A percentile compares a stretch with the other conserved stretches of the same genome.
These are phyloP conservation scores for Daldinia loculata DNA, from an alignment of 495 filamentous ascomycete species.

Conservation along the genomic window DNA sequence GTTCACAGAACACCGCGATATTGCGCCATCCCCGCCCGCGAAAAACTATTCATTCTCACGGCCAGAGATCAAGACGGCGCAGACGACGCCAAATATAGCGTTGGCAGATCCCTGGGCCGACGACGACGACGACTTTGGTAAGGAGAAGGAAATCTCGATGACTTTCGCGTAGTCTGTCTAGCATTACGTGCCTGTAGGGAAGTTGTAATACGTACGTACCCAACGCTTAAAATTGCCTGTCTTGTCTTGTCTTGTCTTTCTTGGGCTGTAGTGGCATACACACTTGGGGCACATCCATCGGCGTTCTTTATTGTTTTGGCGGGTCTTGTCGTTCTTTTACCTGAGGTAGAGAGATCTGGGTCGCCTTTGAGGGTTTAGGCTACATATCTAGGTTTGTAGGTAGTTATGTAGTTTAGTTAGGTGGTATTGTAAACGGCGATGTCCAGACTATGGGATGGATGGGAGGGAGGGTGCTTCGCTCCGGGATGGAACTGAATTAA, in stretches of 20 bases:
- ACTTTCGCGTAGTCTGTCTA: slow-evolving; percentile 68
- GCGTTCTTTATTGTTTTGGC: not conserved
- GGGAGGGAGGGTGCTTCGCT: not conserved
- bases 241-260: not conserved
- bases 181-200: not conserved
- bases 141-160: slow-evolving; percentile 75
- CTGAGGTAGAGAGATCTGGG: not conserved
- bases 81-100: slow-evolving; percentile 55
- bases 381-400: not conserved
- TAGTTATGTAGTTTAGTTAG: not conserved
- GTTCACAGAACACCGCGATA: slow-evolving; percentile 53
- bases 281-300: not conserved
- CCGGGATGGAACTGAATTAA: not conserved
- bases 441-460: not conserved
- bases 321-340: not conserved
- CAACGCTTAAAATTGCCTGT: not conserved
- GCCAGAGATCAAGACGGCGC: slow-evolving; percentile 53
- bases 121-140: slow-evolving; percentile 75
- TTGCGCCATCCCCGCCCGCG: slow-evolving; percentile 41
- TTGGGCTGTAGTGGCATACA: slow-evolving; percentile 2
- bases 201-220: not conserved
- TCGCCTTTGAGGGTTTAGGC: not conserved
- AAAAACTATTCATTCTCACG: slow-evolving; percentile 47
- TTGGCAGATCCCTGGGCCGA: slow-evolving; percentile 87
- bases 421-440: not conserved